Evolutionary conservation across 1,139 yeast species (phyloP).

Genomic region (Saccharomyces hybrid): DNA sequence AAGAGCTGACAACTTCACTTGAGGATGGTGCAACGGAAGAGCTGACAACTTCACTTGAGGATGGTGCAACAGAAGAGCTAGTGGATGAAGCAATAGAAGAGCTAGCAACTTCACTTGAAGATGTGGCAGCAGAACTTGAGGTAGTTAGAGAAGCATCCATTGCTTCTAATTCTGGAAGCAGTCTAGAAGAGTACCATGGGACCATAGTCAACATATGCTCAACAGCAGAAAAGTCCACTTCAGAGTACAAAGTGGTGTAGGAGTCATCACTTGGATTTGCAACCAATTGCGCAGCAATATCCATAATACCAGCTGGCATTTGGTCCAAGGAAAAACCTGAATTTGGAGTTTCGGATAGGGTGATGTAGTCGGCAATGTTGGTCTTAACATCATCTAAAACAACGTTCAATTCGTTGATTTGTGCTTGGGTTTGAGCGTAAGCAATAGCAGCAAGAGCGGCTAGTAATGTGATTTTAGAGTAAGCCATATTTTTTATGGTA

Average conservation of each 20-base stretch:
- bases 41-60: background rate
- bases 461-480: background rate
- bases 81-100: background rate
- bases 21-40: background rate
- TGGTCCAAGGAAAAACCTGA: slow-evolving; percentile 4
- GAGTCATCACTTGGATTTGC: slow-evolving; percentile 6
- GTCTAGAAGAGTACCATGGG: slow-evolving; percentile 37
- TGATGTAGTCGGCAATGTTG: slow-evolving; percentile 4
- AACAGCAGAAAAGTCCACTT: slow-evolving; percentile 22
- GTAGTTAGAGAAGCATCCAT: background rate
- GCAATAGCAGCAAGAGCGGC: slow-evolving; percentile 2
- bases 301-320: slow-evolving; percentile 5
- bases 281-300: slow-evolving; percentile 1
- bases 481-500: background rate
- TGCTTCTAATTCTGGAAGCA: background rate
- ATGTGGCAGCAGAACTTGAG: slow-evolving; percentile 1
- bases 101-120: background rate
- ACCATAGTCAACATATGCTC: slow-evolving; percentile 32
- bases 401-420: slow-evolving; percentile 5
- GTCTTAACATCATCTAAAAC: slow-evolving; percentile 2
- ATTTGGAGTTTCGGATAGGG: slow-evolving; percentile 1
- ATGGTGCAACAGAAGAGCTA: slow-evolving; percentile 4
- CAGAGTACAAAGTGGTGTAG: slow-evolving; percentile 30
- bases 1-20: too few species aligned
- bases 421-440: slow-evolving; percentile 1